Evolutionary conservation across 73 alveolate species (phyloP), one percentile per base, ranked within the genome.

Genomic region (Paramecium octaurelia): DNA sequence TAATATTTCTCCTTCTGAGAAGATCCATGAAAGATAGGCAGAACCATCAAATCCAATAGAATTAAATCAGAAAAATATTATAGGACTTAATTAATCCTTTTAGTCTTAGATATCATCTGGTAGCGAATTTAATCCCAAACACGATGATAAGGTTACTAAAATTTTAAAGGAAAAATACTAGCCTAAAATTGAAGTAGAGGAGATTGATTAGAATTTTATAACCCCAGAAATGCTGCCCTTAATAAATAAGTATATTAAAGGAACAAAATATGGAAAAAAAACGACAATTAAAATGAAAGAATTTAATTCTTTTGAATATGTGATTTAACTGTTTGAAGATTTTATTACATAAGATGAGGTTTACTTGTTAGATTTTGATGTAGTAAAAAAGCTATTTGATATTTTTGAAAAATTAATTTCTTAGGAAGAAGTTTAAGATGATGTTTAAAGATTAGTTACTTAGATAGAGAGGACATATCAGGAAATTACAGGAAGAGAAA

Each of bases 321-420:
- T 75, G 16, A 75, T 38, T 75, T 42, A 75, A 75, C 11, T 75
- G 18, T 75, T 75, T 75, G 88, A 75, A 75, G 88, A 75, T 10
- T 42, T 38, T 36, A 38, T 35, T 23, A 2, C 35, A 12, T 75
- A 34, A 75, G 88, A 75, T 75, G 69, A 75, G 16, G 64, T n/a
- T n/a, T 75, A 75, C 40, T 75, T 34, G 18, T 75, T 75, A 42
- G 88, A 75, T 75, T 75, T 38, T 34, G 88, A 75, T 35, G 88
- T 36, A 75, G 18, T 69, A 14, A 5, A 1, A 9, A 5, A 35
- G 9, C 5, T 75, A 35, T 38, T 35, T 6, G 18, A 1, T 2
- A 75, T 75, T 14, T 38, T 29, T 75, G 88, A 75, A 0, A 75
- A 75, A 68, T 6, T 68, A 27, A 1, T 38, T 27, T 14, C 84